phyloP scores from a whole-genome alignment of 371 early-diverging fungal genomes.

The Dinochytrium kinnereticum region DNA sequence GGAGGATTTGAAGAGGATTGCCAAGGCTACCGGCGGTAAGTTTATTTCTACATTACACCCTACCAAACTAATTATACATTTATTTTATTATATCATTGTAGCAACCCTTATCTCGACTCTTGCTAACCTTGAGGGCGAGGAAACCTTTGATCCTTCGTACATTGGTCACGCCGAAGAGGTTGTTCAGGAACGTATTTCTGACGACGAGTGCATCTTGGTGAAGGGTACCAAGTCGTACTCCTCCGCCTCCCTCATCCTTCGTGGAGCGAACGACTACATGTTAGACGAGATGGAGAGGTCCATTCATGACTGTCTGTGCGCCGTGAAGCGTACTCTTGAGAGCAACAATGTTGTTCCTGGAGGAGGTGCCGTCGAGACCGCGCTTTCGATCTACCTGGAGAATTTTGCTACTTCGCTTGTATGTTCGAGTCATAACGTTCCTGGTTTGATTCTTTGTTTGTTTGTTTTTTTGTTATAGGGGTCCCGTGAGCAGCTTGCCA shows the following conservation, averaged over 20 bases:
- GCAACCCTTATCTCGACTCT: slow-evolving; percentile 96
- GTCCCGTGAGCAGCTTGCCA: slow-evolving; percentile 95
- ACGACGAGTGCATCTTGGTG: slow-evolving; percentile 97
- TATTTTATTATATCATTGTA: slow-evolving; percentile 23
- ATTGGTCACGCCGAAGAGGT: slow-evolving; percentile 97
- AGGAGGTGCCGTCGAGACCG: slow-evolving; percentile 99
- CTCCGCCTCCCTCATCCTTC: slow-evolving; percentile 91
- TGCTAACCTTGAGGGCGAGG: slow-evolving; percentile 98
- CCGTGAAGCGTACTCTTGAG: slow-evolving; percentile 98
- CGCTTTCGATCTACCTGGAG: slow-evolving; percentile 97
- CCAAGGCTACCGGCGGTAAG: slow-evolving; percentile 91
- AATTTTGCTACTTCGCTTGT: slow-evolving; percentile 93
- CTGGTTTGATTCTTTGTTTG: slow-evolving; percentile 22
- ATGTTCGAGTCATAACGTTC: slow-evolving; percentile 29
- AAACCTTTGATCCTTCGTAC: slow-evolving; percentile 89
- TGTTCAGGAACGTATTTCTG: slow-evolving; percentile 94
- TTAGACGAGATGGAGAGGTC: slow-evolving; percentile 99
- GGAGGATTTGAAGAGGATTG: slow-evolving; percentile 98
- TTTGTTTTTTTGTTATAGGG: slow-evolving; percentile 51
- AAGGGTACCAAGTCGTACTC: slow-evolving; percentile 94
- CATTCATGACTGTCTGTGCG: slow-evolving; percentile 97
- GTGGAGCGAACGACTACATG: slow-evolving; percentile 99
- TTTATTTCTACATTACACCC: not conserved
- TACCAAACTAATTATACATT: not conserved
- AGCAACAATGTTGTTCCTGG: slow-evolving; percentile 98